Base-by-base conservation (phyloP, 257 asterid species). In the Solanum appendiculatum region DNA sequence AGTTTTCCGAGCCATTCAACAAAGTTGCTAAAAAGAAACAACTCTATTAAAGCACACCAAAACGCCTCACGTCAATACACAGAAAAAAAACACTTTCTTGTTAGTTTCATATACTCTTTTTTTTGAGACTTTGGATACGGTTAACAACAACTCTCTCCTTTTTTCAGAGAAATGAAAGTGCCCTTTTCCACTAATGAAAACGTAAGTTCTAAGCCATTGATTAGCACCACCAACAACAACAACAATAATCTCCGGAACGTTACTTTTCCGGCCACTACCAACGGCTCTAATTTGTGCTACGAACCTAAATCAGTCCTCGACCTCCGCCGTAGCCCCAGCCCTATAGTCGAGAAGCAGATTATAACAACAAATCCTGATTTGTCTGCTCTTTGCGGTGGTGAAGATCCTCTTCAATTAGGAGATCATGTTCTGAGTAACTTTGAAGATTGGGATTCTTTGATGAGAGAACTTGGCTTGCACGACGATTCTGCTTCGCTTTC, bases 291-390 rank as follows among this genome's bases (percentile, higher is more conserved):
- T 66, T 63, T 90, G 46, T 74, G 91, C 25, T 94, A 93, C 96
- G 96, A 94, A 90, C 98, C 98, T 39, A 96, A 93, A 84, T 96
- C 98, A 23, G 98, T 93, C 31, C 98, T 95, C 33, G 99, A 97
- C 29, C 93, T 92, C 91, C 94, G 93, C 3, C 90, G 93, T 2
- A 97, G 97, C 86, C 96, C 94, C 0, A 92, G 97, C 89, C 96
- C 97, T 0, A 88, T 85, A 34, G 63, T 94, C 0, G 93, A 89
- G 1, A 85, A 89, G 7, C 66, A 81, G 20, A 31, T 78, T 9
- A 9, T 81, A 18, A 18, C 60, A 27, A 81, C 85, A 9, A 81
- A 81, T 48, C 68, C 87, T 18, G 87, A 87, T 63, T 82, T 75
- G 46, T 81, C 88, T 2, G 36, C 82, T 48, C 84, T 78, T 44